Percentiles rank a stretch among this genome's conserved stretches.
These are phyloP conservation scores for Pythium rhizo-oryzae DNA, from an alignment of 352 stramenopile genomes.

Conservation along the genomic window DNA sequence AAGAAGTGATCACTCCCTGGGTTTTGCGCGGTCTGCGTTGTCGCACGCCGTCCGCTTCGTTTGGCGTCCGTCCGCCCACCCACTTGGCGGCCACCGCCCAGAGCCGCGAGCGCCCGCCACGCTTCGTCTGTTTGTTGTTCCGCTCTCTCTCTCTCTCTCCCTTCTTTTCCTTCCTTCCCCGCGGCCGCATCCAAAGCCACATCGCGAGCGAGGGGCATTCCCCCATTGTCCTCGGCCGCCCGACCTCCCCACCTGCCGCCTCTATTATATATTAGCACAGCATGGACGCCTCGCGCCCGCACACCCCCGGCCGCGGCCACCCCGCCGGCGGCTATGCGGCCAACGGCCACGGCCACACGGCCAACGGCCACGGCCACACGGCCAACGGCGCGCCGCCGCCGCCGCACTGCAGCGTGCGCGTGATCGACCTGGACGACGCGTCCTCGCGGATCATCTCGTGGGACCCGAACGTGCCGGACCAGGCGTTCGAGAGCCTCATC, in stretches of 20 bases:
- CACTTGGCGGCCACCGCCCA: background rate
- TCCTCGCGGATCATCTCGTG: constrained; percentile 74
- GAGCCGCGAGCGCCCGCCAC: background rate
- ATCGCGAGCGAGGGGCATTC: background rate
- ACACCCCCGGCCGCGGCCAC: background rate
- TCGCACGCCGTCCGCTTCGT: constrained; percentile 17
- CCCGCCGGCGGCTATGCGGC: too few species aligned
- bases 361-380: too few species aligned
- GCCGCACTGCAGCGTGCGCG: constrained; percentile 53
- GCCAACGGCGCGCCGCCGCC: constrained; percentile 5
- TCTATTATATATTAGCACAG: background rate
- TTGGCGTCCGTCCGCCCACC: constrained; percentile 17
- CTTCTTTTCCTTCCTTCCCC: background rate
- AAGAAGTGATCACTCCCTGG: background rate
- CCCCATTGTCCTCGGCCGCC: constrained; percentile 4
- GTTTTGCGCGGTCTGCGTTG: constrained; percentile 15
- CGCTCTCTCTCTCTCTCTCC: constrained; percentile 8
- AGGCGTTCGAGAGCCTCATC: constrained; percentile 81
- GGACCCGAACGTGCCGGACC: constrained; percentile 79
- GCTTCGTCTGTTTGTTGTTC: constrained; percentile 18
- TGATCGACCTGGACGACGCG: constrained; percentile 88
- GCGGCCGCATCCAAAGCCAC: background rate
- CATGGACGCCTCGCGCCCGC: constrained; percentile 25
- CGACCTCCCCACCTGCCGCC: background rate
- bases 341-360: too few species aligned